phyloP scores from a whole-genome alignment of 176 grass and related monocot genomes.

The Elymus sibiricus region DNA sequence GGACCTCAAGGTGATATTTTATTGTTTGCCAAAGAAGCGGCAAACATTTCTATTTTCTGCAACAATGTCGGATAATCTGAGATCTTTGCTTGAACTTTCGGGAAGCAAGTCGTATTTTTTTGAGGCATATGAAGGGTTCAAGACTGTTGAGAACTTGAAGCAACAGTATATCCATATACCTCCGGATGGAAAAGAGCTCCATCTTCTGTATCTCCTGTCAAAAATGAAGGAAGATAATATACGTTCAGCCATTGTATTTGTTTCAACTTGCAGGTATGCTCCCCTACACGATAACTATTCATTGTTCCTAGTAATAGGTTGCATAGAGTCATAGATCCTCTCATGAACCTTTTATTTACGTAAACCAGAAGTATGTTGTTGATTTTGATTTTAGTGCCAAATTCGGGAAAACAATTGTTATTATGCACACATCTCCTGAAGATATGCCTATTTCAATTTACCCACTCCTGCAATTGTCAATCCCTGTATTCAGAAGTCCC shows the following conservation, averaged over 20 bases:
- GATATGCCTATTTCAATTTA: background rate
- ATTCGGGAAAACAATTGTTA: background rate
- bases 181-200: slow-evolving; percentile 70
- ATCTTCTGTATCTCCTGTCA: slow-evolving; percentile 75
- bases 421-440: background rate
- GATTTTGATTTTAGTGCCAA: background rate
- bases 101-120: slow-evolving; percentile 78
- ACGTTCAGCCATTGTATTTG: slow-evolving; percentile 79
- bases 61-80: slow-evolving; percentile 86
- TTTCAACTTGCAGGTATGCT: slow-evolving; percentile 78
- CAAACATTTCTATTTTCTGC: slow-evolving; percentile 96
- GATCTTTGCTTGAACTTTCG: slow-evolving; percentile 76
- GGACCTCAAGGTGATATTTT: slow-evolving; percentile 83
- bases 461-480: background rate
- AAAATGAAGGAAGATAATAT: slow-evolving; percentile 57
- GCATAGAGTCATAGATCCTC: background rate
- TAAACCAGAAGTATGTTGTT: background rate
- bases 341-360: background rate
- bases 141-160: slow-evolving; percentile 80
- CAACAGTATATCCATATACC: slow-evolving; percentile 71
- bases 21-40: slow-evolving; percentile 65
- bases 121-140: slow-evolving; percentile 91
- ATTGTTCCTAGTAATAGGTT: background rate
- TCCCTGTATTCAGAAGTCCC: background rate
- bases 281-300: background rate